These are phyloP conservation scores for Coemansia linderi DNA, from an alignment of 371 early-diverging fungal genomes.

Conservation along the genomic window DNA sequence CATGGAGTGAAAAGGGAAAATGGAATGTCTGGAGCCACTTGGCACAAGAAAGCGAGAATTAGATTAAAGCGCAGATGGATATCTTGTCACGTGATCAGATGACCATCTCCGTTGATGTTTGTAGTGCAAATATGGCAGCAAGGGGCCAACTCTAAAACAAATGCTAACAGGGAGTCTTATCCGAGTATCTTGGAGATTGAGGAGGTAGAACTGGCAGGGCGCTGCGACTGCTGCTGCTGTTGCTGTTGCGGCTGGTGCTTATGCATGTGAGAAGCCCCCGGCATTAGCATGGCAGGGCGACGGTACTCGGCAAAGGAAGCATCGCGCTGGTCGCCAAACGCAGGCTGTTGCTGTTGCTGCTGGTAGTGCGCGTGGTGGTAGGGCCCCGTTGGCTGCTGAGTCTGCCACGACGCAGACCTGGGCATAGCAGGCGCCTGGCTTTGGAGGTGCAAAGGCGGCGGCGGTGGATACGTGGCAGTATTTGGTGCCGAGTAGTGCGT, in stretches of 20 bases:
- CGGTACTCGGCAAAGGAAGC: neutral
- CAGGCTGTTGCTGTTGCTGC: constrained; percentile 2
- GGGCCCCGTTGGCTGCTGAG: constrained; percentile 7
- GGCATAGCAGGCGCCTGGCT: neutral
- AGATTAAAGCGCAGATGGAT: neutral
- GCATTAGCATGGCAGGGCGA: neutral
- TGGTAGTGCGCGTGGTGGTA: constrained; percentile 7
- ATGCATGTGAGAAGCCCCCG: neutral
- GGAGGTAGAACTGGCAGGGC: constrained; percentile 7
- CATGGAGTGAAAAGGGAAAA: neutral
- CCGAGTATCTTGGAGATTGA: constrained; percentile 49
- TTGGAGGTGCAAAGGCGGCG: neutral
- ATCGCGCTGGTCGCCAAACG: neutral
- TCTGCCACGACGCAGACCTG: constrained; percentile 4
- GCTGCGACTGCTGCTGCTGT: constrained; percentile 9
- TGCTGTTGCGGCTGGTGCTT: constrained; percentile 1
- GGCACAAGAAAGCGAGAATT: neutral
- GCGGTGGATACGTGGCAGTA: constrained; percentile 7
- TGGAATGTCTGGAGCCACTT: neutral
- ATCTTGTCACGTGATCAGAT: neutral
- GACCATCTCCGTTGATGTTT: too few relatives aligned
- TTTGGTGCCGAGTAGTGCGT: constrained; percentile 9
- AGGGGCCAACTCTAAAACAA: too few relatives aligned
- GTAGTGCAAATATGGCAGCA: too few relatives aligned
- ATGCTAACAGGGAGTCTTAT: neutral